phyloP scores from a whole-genome alignment of 225 moss, liverwort and hornwort genomes.

The Thuidium tamariscinum region DNA sequence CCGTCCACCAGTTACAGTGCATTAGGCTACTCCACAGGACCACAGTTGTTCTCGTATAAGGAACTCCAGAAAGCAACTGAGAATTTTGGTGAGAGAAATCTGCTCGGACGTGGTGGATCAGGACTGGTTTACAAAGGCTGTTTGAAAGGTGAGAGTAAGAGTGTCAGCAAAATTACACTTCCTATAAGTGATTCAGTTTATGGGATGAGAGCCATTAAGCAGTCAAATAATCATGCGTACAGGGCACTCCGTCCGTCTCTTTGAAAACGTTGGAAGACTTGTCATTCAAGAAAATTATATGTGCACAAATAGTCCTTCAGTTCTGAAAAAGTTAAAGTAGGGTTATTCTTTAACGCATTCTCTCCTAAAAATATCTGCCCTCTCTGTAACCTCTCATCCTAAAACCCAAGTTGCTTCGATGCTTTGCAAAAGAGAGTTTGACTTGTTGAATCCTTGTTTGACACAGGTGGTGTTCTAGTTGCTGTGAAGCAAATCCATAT shows the following conservation, averaged over 20 bases:
- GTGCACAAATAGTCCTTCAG: too few relatives aligned
- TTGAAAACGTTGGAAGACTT: not conserved
- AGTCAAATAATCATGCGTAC: not conserved
- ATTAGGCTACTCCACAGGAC: not conserved
- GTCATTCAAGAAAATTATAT: not conserved
- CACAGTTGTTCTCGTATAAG: not conserved
- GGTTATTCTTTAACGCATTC: too few relatives aligned
- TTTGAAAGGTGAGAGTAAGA: not conserved
- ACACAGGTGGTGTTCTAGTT: not conserved
- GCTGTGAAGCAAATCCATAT: not conserved
- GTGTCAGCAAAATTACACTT: too few relatives aligned
- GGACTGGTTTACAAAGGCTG: not conserved
- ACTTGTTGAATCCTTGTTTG: not conserved
- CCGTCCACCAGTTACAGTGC: not conserved
- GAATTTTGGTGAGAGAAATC: not conserved
- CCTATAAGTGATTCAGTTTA: too few relatives aligned
- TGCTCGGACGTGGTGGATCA: not conserved
- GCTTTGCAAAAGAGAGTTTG: not conserved
- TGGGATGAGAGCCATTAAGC: not conserved
- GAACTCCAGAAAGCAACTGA: not conserved
- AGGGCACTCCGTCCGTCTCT: not conserved
- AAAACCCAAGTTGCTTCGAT: not conserved
- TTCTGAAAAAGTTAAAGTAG: too few relatives aligned
- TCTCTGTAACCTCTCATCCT: not conserved
- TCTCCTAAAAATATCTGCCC: not conserved